phyloP scores from a whole-genome alignment of 805 yeast genomes.

The Clavispora phyllophila region DNA sequence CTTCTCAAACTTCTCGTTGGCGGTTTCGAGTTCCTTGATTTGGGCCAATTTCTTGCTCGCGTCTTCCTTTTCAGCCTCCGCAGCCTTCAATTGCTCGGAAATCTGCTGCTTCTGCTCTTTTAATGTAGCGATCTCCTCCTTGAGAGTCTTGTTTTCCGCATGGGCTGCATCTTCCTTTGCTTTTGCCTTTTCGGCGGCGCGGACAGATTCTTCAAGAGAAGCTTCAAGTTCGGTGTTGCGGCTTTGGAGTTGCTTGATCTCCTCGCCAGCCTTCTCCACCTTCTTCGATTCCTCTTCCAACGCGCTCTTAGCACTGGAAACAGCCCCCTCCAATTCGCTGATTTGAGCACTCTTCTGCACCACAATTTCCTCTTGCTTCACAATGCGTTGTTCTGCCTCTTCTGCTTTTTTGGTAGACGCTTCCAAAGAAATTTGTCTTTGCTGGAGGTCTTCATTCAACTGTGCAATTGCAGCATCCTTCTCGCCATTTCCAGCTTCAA shows the following conservation, averaged over 20 bases:
- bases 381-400: background rate
- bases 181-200: background rate
- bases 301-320: background rate
- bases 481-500: background rate
- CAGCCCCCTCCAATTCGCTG: background rate
- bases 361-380: slow-evolving; percentile 1
- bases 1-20: background rate
- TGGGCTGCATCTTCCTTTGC: background rate
- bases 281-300: slow-evolving; percentile 5
- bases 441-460: background rate
- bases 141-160: background rate
- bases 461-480: background rate
- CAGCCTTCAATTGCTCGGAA: background rate
- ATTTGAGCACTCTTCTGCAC: background rate
- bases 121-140: background rate
- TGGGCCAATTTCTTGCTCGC: background rate
- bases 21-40: background rate
- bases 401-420: background rate
- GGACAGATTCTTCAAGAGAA: background rate
- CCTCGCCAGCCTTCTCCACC: slow-evolving; percentile 2
- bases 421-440: background rate
- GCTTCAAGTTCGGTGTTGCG: background rate
- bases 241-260: slow-evolving; percentile 2
- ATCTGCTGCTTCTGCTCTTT: slow-evolving; percentile 3
- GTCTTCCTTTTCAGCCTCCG: slow-evolving; percentile 1